These are phyloP conservation scores for Leptoxyphium fumago DNA, from an alignment of 2,329 filamentous ascomycete genomes.

Conservation along the genomic window DNA sequence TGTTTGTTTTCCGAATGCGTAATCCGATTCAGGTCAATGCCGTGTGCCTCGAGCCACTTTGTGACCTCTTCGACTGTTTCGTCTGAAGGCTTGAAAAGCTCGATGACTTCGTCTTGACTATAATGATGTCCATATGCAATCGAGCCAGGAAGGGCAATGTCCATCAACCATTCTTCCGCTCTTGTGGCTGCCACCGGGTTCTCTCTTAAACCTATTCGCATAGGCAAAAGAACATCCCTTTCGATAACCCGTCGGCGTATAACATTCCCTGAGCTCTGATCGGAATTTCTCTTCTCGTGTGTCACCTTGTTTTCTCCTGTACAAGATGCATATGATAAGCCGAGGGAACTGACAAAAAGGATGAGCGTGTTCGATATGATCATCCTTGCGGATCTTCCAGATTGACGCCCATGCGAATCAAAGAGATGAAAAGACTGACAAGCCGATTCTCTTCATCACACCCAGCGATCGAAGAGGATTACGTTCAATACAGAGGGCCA, in stretches of 20 bases:
- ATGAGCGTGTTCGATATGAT: neutral
- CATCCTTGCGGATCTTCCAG: neutral
- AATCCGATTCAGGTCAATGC: constrained; percentile 9
- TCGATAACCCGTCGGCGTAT: neutral
- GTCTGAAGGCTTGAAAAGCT: constrained; percentile 13
- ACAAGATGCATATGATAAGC: neutral
- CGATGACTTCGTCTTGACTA: constrained; percentile 13
- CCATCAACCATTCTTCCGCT: constrained; percentile 8
- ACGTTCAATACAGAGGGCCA: too few species aligned
- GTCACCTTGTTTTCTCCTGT: neutral
- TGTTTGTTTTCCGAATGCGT: constrained; percentile 20
- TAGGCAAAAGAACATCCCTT: constrained; percentile 6
- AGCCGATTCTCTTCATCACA: too few species aligned
- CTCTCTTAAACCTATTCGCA: constrained; percentile 12
- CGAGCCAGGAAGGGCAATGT: constrained; percentile 7
- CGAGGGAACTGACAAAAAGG: neutral
- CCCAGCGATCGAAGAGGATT: too few species aligned
- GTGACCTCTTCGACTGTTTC: constrained; percentile 11
- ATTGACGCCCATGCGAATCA: too few species aligned
- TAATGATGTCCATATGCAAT: constrained; percentile 8
- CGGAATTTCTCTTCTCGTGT: neutral
- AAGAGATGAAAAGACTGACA: too few species aligned
- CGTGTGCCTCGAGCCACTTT: constrained; percentile 12
- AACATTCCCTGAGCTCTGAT: neutral
- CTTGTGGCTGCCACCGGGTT: constrained; percentile 4